These are phyloP conservation scores for Mycena amicta DNA, from an alignment of 768 basidiomycete species.

Conservation along the genomic window DNA sequence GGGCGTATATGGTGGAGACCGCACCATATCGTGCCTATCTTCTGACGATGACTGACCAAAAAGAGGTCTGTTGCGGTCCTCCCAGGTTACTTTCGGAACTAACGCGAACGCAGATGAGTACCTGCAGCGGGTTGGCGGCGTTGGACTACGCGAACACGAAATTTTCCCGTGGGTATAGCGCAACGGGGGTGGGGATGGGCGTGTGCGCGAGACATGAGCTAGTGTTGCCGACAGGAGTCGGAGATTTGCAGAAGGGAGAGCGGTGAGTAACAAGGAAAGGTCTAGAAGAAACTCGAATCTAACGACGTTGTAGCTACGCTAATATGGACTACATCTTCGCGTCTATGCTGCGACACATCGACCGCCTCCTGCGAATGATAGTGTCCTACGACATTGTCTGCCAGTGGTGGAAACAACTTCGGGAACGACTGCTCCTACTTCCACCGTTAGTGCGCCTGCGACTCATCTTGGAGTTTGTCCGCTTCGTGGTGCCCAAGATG, in stretches of 20 bases:
- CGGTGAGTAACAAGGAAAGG: too few relatives aligned
- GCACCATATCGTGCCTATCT: conserved; percentile 5
- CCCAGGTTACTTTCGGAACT: not conserved
- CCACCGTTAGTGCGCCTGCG: conserved; percentile 9
- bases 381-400: conserved; percentile 33
- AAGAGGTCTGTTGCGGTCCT: conserved; percentile 16
- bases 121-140: conserved; percentile 25
- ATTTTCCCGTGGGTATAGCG: conserved; percentile 24
- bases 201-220: conserved; percentile 28
- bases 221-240: conserved; percentile 23
- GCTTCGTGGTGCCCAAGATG: conserved; percentile 31
- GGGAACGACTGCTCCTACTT: conserved; percentile 6
- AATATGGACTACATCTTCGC: conserved; percentile 21
- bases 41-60: conserved; percentile 6
- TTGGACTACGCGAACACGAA: conserved; percentile 7
- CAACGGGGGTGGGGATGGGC: conserved; percentile 24
- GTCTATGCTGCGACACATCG: conserved; percentile 20
- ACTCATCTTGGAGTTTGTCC: too few relatives aligned
- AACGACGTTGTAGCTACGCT: conserved; percentile 33
- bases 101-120: conserved; percentile 23
- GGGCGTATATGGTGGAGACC: conserved; percentile 18
- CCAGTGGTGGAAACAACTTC: conserved; percentile 29
- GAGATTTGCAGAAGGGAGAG: conserved; percentile 34
- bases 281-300: not conserved
- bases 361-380: not conserved